Percentiles rank a stretch among this genome's conserved stretches.
phyloP scores from a whole-genome alignment of 1,284 basidiomycete species.

The Ceraceosorus guamensis region DNA sequence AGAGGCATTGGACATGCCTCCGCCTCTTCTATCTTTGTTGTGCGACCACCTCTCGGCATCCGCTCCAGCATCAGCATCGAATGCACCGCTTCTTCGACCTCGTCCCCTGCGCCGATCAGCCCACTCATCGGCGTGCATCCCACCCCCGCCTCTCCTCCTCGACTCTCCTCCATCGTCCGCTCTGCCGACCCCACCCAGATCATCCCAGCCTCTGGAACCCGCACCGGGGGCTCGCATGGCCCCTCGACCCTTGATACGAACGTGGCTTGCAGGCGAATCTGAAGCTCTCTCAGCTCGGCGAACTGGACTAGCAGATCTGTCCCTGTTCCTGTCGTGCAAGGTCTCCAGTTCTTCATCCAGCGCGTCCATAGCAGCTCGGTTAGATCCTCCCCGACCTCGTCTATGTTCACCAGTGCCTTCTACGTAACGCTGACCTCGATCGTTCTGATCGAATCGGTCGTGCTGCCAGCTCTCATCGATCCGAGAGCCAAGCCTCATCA shows the following conservation, averaged over 20 bases:
- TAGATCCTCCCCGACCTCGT: not conserved
- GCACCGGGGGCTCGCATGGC: slow-evolving; percentile 24
- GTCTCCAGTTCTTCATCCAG: slow-evolving; percentile 24
- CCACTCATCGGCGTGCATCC: too few relatives aligned
- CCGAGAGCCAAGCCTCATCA: slow-evolving; percentile 9
- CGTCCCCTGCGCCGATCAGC: too few relatives aligned
- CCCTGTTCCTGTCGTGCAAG: slow-evolving; percentile 6
- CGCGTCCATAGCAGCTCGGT: slow-evolving; percentile 7
- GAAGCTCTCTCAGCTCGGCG: slow-evolving; percentile 4
- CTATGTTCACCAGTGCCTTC: slow-evolving; percentile 3
- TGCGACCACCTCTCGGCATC: too few relatives aligned
- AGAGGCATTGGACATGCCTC: too few relatives aligned
- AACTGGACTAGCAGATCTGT: slow-evolving; percentile 22
- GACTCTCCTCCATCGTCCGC: too few relatives aligned
- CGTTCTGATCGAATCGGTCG: slow-evolving; percentile 15
- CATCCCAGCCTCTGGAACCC: not conserved
- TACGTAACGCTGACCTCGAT: not conserved
- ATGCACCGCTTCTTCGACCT: too few relatives aligned
- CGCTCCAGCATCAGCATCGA: too few relatives aligned
- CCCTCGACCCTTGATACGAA: slow-evolving; percentile 14
- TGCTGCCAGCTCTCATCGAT: not conserved
- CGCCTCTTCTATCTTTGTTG: too few relatives aligned
- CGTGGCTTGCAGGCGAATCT: too few relatives aligned
- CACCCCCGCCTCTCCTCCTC: too few relatives aligned
- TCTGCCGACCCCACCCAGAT: not conserved